Conservation (phyloP, 2,329 filamentous ascomycete genomes). For the Penicillium sp. region DNA sequence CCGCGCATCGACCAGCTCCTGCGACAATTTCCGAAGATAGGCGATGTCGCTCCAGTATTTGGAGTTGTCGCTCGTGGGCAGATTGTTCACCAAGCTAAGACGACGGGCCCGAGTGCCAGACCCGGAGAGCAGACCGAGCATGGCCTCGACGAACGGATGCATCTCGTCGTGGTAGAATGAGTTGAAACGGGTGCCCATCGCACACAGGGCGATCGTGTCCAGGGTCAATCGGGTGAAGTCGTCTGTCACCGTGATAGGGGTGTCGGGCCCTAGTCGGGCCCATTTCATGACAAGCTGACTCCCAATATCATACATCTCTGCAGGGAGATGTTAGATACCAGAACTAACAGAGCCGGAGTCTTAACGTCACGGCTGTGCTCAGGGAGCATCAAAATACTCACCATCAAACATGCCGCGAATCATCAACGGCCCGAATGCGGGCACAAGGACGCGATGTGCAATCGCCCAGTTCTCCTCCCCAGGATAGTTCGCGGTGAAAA, state of each 20-base stretch:
- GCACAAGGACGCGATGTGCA: slow-evolving; percentile 52
- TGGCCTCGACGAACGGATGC: slow-evolving; percentile 68
- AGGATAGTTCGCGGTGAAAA: slow-evolving; percentile 58
- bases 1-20: slow-evolving; percentile 60
- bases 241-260: slow-evolving; percentile 59
- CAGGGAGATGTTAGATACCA: background rate
- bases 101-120: slow-evolving; percentile 52
- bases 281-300: slow-evolving; percentile 43
- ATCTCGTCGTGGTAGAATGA: slow-evolving; percentile 66
- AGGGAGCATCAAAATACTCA: slow-evolving; percentile 13
- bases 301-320: slow-evolving; percentile 43
- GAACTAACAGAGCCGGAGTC: background rate
- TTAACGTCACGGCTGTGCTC: too few species aligned
- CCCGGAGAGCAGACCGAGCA: slow-evolving; percentile 62
- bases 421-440: slow-evolving; percentile 48
- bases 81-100: slow-evolving; percentile 46
- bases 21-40: slow-evolving; percentile 54
- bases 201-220: slow-evolving; percentile 68
- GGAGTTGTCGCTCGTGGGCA: slow-evolving; percentile 40
- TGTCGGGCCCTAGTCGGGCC: slow-evolving; percentile 51
- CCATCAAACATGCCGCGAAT: slow-evolving; percentile 46
- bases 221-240: slow-evolving; percentile 72
- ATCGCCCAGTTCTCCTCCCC: slow-evolving; percentile 61
- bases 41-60: slow-evolving; percentile 33
- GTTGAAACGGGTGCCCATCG: slow-evolving; percentile 73